phyloP scores from a whole-genome alignment of 768 basidiomycete genomes.

The Cyathus striatus region DNA sequence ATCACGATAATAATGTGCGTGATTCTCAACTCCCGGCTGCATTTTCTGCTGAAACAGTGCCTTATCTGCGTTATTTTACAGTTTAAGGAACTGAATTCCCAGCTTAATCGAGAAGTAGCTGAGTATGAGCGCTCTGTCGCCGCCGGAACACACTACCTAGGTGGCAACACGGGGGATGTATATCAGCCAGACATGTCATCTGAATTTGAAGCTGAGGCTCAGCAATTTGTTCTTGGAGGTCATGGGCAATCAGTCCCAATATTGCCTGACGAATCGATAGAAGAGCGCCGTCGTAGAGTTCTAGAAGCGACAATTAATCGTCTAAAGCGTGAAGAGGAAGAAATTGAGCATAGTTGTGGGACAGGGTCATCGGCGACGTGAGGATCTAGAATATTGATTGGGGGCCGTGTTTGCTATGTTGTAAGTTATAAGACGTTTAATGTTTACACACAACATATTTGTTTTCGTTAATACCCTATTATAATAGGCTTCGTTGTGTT shows the following conservation, averaged over 20 bases:
- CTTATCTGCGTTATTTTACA: too few species aligned
- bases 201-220: constrained; percentile 52
- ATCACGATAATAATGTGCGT: constrained; percentile 70
- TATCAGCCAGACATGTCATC: constrained; percentile 56
- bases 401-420: too few species aligned
- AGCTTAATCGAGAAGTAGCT: constrained; percentile 66
- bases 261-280: constrained; percentile 35
- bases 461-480: too few species aligned
- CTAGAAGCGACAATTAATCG: constrained; percentile 61
- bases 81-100: constrained; percentile 77
- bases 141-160: constrained; percentile 53
- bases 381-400: too few species aligned
- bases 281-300: constrained; percentile 51
- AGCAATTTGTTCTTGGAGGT: constrained; percentile 53
- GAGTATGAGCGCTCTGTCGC: constrained; percentile 55
- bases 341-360: constrained; percentile 68
- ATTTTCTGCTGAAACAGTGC: too few species aligned
- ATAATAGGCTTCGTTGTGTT: too few species aligned
- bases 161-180: constrained; percentile 23
- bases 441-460: too few species aligned
- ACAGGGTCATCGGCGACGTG: constrained; percentile 31
- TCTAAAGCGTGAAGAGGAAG: constrained; percentile 60
- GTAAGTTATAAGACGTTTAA: too few species aligned
- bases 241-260: constrained; percentile 9
- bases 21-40: too few species aligned